These are phyloP conservation scores for Epichloe festucae DNA, from an alignment of 2,329 filamentous ascomycete genomes.

Conservation along the genomic window DNA sequence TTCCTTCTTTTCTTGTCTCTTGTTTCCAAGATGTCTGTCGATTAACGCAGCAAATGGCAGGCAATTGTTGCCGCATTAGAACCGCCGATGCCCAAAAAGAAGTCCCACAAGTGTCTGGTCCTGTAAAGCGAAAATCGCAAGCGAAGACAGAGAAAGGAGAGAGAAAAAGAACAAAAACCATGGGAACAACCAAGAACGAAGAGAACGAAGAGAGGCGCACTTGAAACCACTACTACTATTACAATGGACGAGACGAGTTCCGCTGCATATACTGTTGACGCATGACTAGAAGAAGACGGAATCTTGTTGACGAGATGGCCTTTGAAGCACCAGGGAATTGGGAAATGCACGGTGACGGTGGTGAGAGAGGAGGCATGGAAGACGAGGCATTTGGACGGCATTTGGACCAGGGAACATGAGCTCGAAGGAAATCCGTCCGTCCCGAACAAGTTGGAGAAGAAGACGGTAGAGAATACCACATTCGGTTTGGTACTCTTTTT, in stretches of 20 bases:
- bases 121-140: slow-evolving; percentile 32
- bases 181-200: background rate
- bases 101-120: slow-evolving; percentile 54
- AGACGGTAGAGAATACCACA: background rate
- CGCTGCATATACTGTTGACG: slow-evolving; percentile 3
- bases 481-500: background rate
- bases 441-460: background rate
- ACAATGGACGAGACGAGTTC: slow-evolving; percentile 4
- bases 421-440: background rate
- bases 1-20: background rate
- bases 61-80: slow-evolving; percentile 93
- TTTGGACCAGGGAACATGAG: background rate
- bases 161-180: background rate
- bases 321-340: slow-evolving; percentile 1
- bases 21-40: background rate
- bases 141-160: slow-evolving; percentile 1
- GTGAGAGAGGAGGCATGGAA: slow-evolving; percentile 1
- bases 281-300: slow-evolving; percentile 5
- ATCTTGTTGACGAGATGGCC: slow-evolving; percentile 4
- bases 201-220: background rate
- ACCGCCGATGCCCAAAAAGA: slow-evolving; percentile 73
- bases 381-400: background rate
- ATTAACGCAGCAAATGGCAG: slow-evolving; percentile 30
- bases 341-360: background rate
- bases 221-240: background rate